These are phyloP conservation scores for Haplosporangium sp. DNA, from an alignment of 371 early-diverging fungal species.

Conservation along the genomic window DNA sequence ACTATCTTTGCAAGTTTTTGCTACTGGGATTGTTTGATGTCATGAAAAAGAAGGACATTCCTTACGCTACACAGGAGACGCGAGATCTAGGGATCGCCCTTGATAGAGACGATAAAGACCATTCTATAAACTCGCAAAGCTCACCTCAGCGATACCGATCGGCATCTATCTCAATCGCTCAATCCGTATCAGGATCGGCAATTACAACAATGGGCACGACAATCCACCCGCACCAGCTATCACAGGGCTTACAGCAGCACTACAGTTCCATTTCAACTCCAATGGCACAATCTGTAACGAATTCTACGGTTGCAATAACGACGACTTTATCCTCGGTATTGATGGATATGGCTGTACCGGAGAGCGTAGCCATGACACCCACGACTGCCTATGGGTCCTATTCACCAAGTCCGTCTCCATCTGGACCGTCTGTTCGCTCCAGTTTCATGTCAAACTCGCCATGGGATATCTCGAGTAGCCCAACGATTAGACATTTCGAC, in stretches of 20 bases:
- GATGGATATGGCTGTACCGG: not conserved
- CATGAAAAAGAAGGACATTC: constrained; percentile 44
- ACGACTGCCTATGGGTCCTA: not conserved
- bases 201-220: not conserved
- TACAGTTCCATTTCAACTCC: not conserved
- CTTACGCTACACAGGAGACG: constrained; percentile 22
- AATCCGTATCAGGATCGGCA: not conserved
- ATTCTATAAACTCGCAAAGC: no score
- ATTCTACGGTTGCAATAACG: not conserved
- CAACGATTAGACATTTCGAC: constrained; percentile 15
- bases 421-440: not conserved
- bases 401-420: not conserved
- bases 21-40: constrained; percentile 64
- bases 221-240: not conserved
- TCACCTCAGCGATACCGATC: no score
- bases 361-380: not conserved
- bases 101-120: not conserved
- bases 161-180: no score
- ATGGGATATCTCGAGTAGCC: constrained; percentile 8
- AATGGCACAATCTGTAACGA: not conserved
- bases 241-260: not conserved
- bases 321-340: not conserved
- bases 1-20: constrained; percentile 61
- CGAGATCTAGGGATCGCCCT: not conserved
- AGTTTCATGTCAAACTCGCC: not conserved